phyloP scores from a whole-genome alignment of 148 eudicot species.

The Amaranthus palmeri region DNA sequence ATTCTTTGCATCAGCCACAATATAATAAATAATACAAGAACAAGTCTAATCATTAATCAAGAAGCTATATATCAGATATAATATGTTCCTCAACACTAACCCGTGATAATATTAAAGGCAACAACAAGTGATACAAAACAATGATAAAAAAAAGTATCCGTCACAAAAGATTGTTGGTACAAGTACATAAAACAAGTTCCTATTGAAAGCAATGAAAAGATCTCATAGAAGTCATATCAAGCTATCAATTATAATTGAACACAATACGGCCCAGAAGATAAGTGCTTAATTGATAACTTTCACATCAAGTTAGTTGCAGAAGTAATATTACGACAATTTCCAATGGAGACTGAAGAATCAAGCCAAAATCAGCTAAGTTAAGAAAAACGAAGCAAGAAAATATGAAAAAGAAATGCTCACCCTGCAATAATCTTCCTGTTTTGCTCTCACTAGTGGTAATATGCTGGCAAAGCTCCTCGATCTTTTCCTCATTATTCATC shows the following conservation, averaged over 20 bases:
- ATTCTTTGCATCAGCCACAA: constrained; percentile 2
- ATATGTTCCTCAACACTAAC: not conserved
- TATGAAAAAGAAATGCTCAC: constrained; percentile 33
- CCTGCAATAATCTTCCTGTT: constrained; percentile 39
- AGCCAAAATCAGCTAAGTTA: not conserved
- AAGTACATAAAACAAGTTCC: not conserved
- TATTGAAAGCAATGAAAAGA: not conserved
- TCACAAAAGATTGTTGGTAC: not conserved
- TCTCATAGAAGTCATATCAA: not conserved
- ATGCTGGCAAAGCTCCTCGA: constrained; percentile 47
- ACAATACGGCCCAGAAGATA: not conserved
- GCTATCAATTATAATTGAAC: not conserved
- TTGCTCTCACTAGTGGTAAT: constrained; percentile 35
- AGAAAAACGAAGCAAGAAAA: not conserved
- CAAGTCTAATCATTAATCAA: not conserved
- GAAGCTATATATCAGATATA: not conserved
- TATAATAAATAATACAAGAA: not conserved
- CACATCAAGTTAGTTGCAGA: not conserved
- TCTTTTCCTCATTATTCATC: constrained; percentile 57
- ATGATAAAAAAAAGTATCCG: not conserved
- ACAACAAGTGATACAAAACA: not conserved
- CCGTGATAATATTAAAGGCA: not conserved
- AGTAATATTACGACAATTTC: not conserved
- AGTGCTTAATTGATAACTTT: constrained; percentile 3
- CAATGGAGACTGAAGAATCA: not conserved